phyloP scores from a whole-genome alignment of 495 filamentous ascomycete genomes.

The Lasiosphaeria hispida region DNA sequence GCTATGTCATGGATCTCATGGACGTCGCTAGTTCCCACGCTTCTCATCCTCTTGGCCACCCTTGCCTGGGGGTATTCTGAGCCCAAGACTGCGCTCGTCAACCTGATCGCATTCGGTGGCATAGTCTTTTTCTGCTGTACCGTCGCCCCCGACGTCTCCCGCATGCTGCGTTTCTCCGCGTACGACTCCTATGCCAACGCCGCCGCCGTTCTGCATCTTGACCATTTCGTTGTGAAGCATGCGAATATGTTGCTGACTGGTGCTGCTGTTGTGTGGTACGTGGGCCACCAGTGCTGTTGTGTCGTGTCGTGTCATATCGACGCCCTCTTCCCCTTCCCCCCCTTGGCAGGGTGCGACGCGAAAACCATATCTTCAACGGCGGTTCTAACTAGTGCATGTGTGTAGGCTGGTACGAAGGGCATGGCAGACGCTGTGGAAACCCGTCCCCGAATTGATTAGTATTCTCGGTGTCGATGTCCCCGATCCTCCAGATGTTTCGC shows the following conservation, averaged over 20 bases:
- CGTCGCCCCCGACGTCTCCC: conserved; percentile 42
- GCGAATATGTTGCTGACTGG: conserved; percentile 48
- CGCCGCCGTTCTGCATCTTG: conserved; percentile 35
- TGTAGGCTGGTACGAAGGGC: conserved; percentile 75
- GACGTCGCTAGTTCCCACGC: conserved; percentile 46
- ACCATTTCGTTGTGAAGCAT: conserved; percentile 39
- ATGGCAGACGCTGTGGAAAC: conserved; percentile 82
- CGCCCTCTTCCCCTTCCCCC: not conserved
- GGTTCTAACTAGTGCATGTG: conserved; percentile 16
- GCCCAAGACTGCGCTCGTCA: conserved; percentile 45
- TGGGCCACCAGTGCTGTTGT: not conserved
- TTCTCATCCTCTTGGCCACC: conserved; percentile 50
- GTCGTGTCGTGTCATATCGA: not conserved
- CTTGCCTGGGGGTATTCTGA: conserved; percentile 50
- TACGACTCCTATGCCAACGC: conserved; percentile 37
- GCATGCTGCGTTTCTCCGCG: conserved; percentile 35
- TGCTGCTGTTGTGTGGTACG: conserved; percentile 45
- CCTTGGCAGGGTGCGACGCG: not conserved
- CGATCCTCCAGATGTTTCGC: conserved; percentile 80
- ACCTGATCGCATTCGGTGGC: conserved; percentile 44
- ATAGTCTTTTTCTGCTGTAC: conserved; percentile 47
- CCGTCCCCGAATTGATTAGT: conserved; percentile 83
- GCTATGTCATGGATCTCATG: conserved; percentile 53
- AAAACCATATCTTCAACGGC: conserved; percentile 1
- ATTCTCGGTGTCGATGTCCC: conserved; percentile 93